A percentile compares a stretch with the other conserved stretches of the same genome.
phyloP scores from a whole-genome alignment of 2,329 filamentous ascomycete genomes.

The Penicillium sp. region DNA sequence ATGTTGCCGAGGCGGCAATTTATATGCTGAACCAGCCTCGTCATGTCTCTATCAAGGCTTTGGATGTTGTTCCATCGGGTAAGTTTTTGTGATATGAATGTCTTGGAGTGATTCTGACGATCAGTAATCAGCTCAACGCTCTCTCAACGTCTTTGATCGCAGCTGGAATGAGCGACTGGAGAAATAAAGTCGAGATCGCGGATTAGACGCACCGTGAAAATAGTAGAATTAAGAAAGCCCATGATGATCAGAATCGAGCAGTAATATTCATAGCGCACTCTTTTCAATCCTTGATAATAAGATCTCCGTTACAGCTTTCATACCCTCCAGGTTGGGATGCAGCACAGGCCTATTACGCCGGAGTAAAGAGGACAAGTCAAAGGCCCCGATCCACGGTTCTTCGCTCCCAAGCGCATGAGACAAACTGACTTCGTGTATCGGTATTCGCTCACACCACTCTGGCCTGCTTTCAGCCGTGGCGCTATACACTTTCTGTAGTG shows the following conservation, averaged over 20 bases:
- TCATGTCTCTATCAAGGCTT: slow-evolving; percentile 42
- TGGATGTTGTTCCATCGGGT: slow-evolving; percentile 44
- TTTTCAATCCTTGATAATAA: background rate
- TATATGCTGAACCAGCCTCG: slow-evolving; percentile 42
- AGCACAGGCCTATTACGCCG: slow-evolving; percentile 2
- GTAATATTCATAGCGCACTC: too few species aligned
- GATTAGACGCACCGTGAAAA: too few species aligned
- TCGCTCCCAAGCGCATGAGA: slow-evolving; percentile 10
- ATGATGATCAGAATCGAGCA: too few species aligned
- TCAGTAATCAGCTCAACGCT: slow-evolving; percentile 34
- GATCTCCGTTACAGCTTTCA: slow-evolving; percentile 11
- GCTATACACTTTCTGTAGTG: slow-evolving; percentile 11
- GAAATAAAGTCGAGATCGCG: too few species aligned
- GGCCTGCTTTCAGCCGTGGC: slow-evolving; percentile 4
- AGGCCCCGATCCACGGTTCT: slow-evolving; percentile 14
- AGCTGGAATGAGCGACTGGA: slow-evolving; percentile 21
- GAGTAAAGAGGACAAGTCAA: background rate
- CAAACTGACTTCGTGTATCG: slow-evolving; percentile 14
- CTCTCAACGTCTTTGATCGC: slow-evolving; percentile 30
- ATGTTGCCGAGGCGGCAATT: slow-evolving; percentile 41
- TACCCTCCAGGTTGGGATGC: slow-evolving; percentile 13
- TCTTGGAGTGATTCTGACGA: too few species aligned
- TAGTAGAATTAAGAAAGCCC: too few species aligned
- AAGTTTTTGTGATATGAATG: too few species aligned
- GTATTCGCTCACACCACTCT: slow-evolving; percentile 14